A percentile compares a stretch with the other conserved stretches of the same genome.
Conservation (phyloP, 768 basidiomycete species). For the Boletus edulis region DNA sequence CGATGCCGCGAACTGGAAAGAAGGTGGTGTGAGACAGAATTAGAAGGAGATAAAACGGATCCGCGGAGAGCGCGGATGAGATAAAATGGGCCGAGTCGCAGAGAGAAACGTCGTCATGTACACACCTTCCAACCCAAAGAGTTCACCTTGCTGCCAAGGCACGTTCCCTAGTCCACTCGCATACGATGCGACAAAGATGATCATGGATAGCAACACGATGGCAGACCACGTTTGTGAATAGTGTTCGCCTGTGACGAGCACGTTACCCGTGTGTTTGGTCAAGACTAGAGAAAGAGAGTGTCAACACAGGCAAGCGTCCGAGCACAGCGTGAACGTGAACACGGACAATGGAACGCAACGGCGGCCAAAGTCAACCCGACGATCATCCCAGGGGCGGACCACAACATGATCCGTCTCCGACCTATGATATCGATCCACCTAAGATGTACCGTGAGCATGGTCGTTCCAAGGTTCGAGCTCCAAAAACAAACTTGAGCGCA, state of each 20-base stretch:
- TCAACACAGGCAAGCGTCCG: not conserved
- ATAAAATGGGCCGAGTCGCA: not conserved
- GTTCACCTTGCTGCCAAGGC: conserved; percentile 86
- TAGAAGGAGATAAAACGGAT: no score
- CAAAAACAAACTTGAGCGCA: conserved; percentile 52
- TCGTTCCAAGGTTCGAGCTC: not conserved
- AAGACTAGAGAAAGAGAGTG: conserved; percentile 40
- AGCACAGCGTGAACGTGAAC: no score
- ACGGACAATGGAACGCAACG: conserved; percentile 54
- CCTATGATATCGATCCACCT: conserved; percentile 65
- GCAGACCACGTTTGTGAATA: conserved; percentile 65
- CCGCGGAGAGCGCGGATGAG: not conserved
- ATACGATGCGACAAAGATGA: conserved; percentile 79
- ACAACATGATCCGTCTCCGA: conserved; percentile 66
- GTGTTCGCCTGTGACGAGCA: conserved; percentile 54
- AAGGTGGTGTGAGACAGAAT: not conserved
- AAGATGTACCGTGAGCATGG: not conserved
- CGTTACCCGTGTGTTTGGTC: conserved; percentile 57
- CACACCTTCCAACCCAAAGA: conserved; percentile 71
- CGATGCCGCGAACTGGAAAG: conserved; percentile 65
- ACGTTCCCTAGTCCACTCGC: conserved; percentile 78
- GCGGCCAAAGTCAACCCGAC: conserved; percentile 61
- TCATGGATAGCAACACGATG: conserved; percentile 76
- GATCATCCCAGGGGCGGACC: conserved; percentile 71
- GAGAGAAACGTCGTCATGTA: not conserved